These are phyloP conservation scores for Dactylellina sp. DNA, from an alignment of 2,329 filamentous ascomycete species.

Conservation along the genomic window DNA sequence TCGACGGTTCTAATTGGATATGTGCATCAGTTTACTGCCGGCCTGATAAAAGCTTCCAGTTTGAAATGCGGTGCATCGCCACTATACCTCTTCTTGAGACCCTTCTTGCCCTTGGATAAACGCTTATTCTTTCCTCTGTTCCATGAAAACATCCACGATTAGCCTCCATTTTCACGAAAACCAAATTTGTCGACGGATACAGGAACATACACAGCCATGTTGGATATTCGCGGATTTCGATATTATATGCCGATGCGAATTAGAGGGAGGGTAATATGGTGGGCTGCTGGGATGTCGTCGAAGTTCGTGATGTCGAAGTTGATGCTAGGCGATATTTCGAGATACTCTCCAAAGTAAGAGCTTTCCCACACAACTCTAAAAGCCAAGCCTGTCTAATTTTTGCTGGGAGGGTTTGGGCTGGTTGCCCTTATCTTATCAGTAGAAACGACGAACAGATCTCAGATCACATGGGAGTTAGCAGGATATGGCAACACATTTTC, in stretches of 20 bases:
- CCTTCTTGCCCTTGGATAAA: constrained; percentile 99
- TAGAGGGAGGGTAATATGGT: constrained; percentile 31
- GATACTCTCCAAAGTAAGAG: constrained; percentile 43
- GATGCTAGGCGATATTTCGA: constrained; percentile 56
- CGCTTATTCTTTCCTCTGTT: constrained; percentile 80
- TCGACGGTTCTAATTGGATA: constrained; percentile 98
- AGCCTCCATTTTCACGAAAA: constrained; percentile 30
- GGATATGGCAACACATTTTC: constrained; percentile 30
- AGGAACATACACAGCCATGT: constrained; percentile 55
- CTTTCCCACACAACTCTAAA: constrained; percentile 52
- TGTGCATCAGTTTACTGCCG: constrained; percentile 30
- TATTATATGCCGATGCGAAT: constrained; percentile 41
- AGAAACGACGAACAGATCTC: not conserved
- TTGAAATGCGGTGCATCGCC: constrained; percentile 7
- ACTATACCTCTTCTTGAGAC: constrained; percentile 57
- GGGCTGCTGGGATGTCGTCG: constrained; percentile 44
- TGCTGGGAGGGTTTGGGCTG: constrained; percentile 51
- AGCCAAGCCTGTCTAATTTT: constrained; percentile 36
- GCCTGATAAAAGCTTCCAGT: not conserved
- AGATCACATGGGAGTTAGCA: constrained; percentile 13
- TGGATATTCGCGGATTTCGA: constrained; percentile 51
- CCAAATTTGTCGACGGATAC: constrained; percentile 16
- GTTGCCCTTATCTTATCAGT: constrained; percentile 56
- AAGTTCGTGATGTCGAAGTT: constrained; percentile 52
- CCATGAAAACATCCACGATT: constrained; percentile 29